A percentile compares a stretch with the other conserved stretches of the same genome.
These are phyloP conservation scores for Lachancea waltii DNA, from an alignment of 805 yeast genomes.

Conservation along the genomic window DNA sequence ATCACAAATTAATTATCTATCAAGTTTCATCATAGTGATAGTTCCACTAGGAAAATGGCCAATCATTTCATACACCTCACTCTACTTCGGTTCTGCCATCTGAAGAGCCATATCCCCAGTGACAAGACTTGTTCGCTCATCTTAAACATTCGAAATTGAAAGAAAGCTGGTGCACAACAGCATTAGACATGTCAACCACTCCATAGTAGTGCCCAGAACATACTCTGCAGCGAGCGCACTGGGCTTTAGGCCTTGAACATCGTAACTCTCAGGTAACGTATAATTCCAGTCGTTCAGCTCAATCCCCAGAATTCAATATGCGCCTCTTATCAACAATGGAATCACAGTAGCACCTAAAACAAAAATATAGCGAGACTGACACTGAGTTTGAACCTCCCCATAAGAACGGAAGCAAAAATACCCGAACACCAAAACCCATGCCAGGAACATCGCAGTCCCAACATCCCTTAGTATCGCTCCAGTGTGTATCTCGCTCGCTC, in stretches of 20 bases:
- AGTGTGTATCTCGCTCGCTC: background rate
- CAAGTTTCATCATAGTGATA: too few species aligned
- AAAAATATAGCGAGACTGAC: too few species aligned
- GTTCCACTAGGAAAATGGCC: too few species aligned
- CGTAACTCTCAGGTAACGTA: constrained; percentile 1
- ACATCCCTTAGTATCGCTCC: constrained; percentile 1
- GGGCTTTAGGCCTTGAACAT: background rate
- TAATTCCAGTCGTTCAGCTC: background rate
- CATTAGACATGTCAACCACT: constrained; percentile 1
- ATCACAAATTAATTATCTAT: too few species aligned
- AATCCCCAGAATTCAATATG: too few species aligned
- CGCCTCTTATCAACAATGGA: too few species aligned
- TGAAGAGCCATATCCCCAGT: too few species aligned
- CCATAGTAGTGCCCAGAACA: constrained; percentile 10
- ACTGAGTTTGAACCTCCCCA: too few species aligned
- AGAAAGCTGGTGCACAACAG: constrained; percentile 1
- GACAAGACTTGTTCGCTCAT: too few species aligned
- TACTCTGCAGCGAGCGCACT: constrained; percentile 6
- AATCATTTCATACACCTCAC: too few species aligned
- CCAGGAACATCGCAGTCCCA: constrained; percentile 3
- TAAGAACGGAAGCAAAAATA: background rate
- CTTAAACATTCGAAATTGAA: background rate
- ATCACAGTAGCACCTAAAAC: too few species aligned
- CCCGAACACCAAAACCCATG: background rate
- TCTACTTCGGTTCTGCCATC: too few species aligned